Evolutionary conservation across 148 eudicot genomes (phyloP), one percentile per base, ranked within the genome.

Genomic region (Spergularia bocconei): DNA sequence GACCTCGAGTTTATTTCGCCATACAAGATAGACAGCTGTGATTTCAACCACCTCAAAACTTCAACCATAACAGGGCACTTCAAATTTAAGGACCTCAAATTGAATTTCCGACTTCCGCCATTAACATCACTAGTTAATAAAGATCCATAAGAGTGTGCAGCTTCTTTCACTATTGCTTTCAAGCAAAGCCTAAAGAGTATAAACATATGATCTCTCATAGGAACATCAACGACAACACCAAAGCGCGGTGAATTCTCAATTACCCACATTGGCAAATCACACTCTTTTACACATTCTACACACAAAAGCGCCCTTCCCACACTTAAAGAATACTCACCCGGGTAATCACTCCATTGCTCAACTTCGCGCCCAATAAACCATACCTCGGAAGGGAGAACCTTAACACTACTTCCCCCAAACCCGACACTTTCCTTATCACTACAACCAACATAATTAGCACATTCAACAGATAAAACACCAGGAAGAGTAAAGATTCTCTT

Each of bases 161-260:
- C 91, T 80, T 95, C 98, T 55, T 82, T 82, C 44, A 62, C 74
- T 57, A 89, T 79, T 13, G 91, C 94, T 74, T 86, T 92, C 82
- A 91, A 78, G 75, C 90, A 95, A 50, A 92, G 80, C 73, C 76
- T 80, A 78, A 87, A 76, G 51, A 95, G 86, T 65, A 89, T 74
- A 78, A 86, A 70, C 50, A 95, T 74, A 82, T 95, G 99, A 84
- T 88, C 91, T 55, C 89, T 82, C 93, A 88, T 84, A 14, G 88
- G 64, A 20, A 69, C 81, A 87, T 95, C 99, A 79, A 94, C 76
- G 4, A 86, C 80, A 70, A 92, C 79, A 67, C 97, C 96, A 78
- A 85, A 91, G 66, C 74, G 73, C 16, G 90, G 87, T 0, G 98
- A 92, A 84, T 88, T 89, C 50, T 76, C 82, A 77, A 91, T 80